Evolutionary conservation across 2,329 filamentous ascomycete species (phyloP).

Genomic region (Teratosphaeria nubilosa): DNA sequence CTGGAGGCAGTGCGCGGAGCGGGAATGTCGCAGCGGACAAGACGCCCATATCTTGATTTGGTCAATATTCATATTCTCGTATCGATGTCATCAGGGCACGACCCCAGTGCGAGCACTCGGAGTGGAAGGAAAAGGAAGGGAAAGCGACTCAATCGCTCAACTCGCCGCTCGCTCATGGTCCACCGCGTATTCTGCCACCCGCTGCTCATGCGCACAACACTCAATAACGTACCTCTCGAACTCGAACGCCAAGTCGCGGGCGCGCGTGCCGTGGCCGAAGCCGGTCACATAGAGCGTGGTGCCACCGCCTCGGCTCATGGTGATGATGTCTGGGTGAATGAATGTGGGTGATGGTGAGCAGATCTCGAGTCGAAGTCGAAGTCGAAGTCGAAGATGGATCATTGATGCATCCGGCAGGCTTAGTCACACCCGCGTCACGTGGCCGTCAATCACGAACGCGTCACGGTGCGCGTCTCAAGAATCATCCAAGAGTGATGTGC

Average conservation of each 20-base stretch:
- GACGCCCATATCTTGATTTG: slow-evolving; percentile 75
- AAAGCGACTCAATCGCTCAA: background rate
- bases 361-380: background rate
- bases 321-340: slow-evolving; percentile 2
- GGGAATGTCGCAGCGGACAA: slow-evolving; percentile 97
- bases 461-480: background rate
- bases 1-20: slow-evolving; percentile 87
- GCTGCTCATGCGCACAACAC: slow-evolving; percentile 2
- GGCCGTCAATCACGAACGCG: background rate
- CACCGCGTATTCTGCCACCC: background rate
- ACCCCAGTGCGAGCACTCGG: background rate
- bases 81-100: background rate
- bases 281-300: slow-evolving; percentile 97
- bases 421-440: background rate
- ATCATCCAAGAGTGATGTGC: too few species aligned
- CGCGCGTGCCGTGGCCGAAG: slow-evolving; percentile 97
- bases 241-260: slow-evolving; percentile 98
- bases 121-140: slow-evolving; percentile 5
- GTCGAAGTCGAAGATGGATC: background rate
- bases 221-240: slow-evolving; percentile 93
- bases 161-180: slow-evolving; percentile 2
- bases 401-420: background rate
- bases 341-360: background rate
- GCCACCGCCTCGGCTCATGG: slow-evolving; percentile 77
- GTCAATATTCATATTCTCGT: slow-evolving; percentile 27